These are phyloP conservation scores for Aristolochia contorta DNA, from an alignment of 164 flowering plant genomes.

Conservation along the genomic window DNA sequence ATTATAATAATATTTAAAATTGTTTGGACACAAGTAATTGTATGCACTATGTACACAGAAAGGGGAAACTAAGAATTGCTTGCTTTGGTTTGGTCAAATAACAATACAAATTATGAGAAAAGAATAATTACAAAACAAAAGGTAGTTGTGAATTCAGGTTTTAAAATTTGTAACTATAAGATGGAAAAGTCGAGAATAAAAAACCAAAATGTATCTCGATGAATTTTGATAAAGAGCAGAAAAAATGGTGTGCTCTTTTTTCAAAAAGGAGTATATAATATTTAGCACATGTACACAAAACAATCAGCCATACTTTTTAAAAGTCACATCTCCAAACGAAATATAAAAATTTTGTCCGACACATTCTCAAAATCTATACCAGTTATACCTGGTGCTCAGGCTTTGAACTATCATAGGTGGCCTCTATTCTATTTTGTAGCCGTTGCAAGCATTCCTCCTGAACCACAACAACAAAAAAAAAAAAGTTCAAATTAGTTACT, in stretches of 20 bases:
- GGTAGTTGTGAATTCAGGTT: neutral
- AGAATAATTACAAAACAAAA: neutral
- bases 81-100: too few relatives aligned
- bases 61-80: neutral
- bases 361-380: neutral
- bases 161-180: neutral
- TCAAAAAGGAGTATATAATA: neutral
- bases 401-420: conserved; percentile 71
- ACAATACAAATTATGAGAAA: neutral
- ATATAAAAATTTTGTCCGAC: too few relatives aligned
- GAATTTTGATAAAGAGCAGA: neutral
- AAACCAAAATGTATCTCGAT: neutral
- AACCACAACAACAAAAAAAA: neutral
- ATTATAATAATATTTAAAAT: too few relatives aligned
- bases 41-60: too few relatives aligned
- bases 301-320: neutral
- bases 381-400: conserved; percentile 74
- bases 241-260: neutral
- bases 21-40: too few relatives aligned
- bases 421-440: conserved; percentile 76
- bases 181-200: neutral
- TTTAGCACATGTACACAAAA: neutral
- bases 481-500: too few relatives aligned
- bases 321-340: neutral
- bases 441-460: conserved; percentile 88